Conservation (phyloP, 176 grass and related monocot genomes). For the Raddia distichophylla region DNA sequence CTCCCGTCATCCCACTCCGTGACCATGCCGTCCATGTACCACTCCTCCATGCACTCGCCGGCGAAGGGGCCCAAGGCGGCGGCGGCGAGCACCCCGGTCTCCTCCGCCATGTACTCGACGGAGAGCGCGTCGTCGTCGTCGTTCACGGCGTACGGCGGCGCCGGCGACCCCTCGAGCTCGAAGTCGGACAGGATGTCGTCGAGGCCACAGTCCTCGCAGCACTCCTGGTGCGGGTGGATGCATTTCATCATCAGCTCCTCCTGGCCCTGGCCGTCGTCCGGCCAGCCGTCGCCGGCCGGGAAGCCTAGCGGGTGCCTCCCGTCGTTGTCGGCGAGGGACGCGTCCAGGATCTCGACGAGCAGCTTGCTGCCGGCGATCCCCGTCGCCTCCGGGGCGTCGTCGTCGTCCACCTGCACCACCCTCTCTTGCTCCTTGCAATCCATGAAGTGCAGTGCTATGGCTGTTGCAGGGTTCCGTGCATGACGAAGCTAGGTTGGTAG, state of each 20-base stretch:
- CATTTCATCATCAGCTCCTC: neutral
- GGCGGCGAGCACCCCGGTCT: conserved; percentile 32
- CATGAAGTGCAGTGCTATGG: conserved; percentile 31
- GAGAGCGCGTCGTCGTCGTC: conserved; percentile 37
- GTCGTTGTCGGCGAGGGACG: neutral
- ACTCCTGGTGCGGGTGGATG: conserved; percentile 47
- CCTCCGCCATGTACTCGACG: conserved; percentile 43
- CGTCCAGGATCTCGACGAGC: conserved; percentile 57
- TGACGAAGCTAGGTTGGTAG: neutral
- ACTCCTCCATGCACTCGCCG: conserved; percentile 41
- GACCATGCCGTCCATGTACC: conserved; percentile 61
- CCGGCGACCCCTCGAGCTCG: conserved; percentile 33
- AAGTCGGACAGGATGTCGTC: conserved; percentile 57
- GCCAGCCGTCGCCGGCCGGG: conserved; percentile 12
- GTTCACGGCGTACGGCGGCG: conserved; percentile 22
- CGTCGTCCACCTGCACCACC: neutral
- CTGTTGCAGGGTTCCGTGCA: conserved; percentile 4
- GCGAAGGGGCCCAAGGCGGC: conserved; percentile 17
- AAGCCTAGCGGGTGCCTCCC: conserved; percentile 10
- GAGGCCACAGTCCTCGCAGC: conserved; percentile 72
- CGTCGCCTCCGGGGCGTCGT: conserved; percentile 34
- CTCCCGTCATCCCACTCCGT: conserved; percentile 46
- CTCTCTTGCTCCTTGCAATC: neutral
- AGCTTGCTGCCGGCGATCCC: conserved; percentile 50
- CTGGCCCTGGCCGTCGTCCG: neutral